Percentiles rank a stretch among this genome's conserved stretches.
Conservation (phyloP, 2,329 filamentous ascomycete genomes). For the Mariannaea sp. region DNA sequence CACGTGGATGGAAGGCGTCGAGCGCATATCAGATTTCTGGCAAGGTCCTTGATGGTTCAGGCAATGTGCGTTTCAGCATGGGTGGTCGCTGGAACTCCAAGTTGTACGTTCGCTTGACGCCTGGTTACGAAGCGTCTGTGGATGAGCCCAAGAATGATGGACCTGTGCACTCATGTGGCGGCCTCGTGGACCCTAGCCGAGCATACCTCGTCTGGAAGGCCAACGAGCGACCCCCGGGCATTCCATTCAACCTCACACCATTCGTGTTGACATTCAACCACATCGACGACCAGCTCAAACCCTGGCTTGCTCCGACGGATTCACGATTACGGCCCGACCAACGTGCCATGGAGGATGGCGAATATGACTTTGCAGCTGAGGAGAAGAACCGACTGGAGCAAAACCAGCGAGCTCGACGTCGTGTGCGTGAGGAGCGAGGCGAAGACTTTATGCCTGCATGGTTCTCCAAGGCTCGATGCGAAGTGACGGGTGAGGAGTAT, state of each 20-base stretch:
- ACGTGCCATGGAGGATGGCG: constrained; percentile 97
- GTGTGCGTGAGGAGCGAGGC: constrained; percentile 74
- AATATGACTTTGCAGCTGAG: constrained; percentile 88
- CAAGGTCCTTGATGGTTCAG: constrained; percentile 78
- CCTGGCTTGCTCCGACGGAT: constrained; percentile 87
- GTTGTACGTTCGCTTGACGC: constrained; percentile 90
- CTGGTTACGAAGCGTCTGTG: constrained; percentile 80
- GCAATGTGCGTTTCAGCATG: constrained; percentile 84
- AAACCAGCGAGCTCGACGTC: constrained; percentile 78
- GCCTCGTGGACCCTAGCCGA: constrained; percentile 68
- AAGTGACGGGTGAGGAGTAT: constrained; percentile 83
- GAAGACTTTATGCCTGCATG: constrained; percentile 84
- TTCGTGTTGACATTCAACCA: constrained; percentile 96
- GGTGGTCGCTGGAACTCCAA: constrained; percentile 98
- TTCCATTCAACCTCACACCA: constrained; percentile 96
- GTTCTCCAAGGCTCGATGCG: constrained; percentile 76
- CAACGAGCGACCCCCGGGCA: constrained; percentile 76
- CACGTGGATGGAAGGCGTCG: constrained; percentile 92
- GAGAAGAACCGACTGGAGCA: constrained; percentile 97
- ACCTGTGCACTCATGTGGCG: constrained; percentile 55
- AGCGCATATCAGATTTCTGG: constrained; percentile 89
- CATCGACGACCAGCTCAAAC: constrained; percentile 77
- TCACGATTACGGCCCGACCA: constrained; percentile 93
- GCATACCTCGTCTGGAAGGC: constrained; percentile 95
- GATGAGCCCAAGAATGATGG: constrained; percentile 56